Evolutionary conservation across 768 basidiomycete genomes (phyloP).

Genomic region (Clathrus columnatus): DNA sequence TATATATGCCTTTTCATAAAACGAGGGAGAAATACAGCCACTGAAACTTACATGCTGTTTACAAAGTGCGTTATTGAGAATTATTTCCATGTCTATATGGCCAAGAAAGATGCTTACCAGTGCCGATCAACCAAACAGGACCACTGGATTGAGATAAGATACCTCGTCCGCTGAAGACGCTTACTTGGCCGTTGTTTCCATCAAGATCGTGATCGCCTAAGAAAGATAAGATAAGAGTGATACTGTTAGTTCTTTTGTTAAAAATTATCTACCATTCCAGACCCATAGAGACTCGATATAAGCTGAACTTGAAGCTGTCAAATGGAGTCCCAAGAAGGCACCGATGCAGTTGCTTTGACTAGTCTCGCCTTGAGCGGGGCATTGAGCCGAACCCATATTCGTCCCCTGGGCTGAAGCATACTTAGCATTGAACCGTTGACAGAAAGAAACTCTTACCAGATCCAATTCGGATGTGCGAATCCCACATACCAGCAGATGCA

Average conservation of each 20-base stretch:
- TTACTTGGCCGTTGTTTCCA: constrained; percentile 37
- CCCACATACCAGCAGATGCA: constrained; percentile 51
- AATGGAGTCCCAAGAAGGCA: constrained; percentile 58
- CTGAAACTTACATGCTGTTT: background rate
- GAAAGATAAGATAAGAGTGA: background rate
- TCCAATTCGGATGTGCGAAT: constrained; percentile 39
- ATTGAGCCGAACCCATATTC: constrained; percentile 24
- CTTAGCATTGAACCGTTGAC: background rate
- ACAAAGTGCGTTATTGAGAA: background rate
- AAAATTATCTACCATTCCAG: constrained; percentile 34
- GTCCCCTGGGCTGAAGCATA: constrained; percentile 10
- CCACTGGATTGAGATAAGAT: constrained; percentile 66
- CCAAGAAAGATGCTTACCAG: constrained; percentile 28
- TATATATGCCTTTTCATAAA: constrained; percentile 18
- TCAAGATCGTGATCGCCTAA: constrained; percentile 74
- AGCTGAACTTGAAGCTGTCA: constrained; percentile 32
- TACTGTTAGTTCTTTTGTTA: background rate
- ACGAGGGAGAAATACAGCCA: no score
- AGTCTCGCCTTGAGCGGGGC: constrained; percentile 23
- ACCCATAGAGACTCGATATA: constrained; percentile 61
- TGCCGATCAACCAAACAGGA: constrained; percentile 79
- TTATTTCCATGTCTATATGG: background rate
- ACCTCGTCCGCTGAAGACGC: constrained; percentile 60
- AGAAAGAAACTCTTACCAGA: constrained; percentile 26
- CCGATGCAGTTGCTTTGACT: constrained; percentile 38